Evolutionary conservation across 2,329 filamentous ascomycete species (phyloP).

Genomic region (Fusarium gaditjirri): DNA sequence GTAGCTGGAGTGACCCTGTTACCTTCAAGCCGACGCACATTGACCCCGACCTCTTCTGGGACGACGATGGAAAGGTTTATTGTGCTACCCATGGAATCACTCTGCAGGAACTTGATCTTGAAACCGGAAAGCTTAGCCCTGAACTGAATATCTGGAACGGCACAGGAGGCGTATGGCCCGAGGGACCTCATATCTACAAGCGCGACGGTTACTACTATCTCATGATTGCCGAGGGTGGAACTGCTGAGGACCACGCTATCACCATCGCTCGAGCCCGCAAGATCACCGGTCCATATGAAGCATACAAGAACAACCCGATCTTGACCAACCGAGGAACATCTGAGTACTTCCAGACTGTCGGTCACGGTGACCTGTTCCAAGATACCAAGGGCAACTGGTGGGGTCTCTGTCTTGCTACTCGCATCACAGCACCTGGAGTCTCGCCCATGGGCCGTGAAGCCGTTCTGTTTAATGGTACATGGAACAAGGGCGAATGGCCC

Average conservation of each 20-base stretch:
- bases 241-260: conserved; percentile 50
- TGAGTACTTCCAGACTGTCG: conserved; percentile 47
- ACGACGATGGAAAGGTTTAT: conserved; percentile 64
- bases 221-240: conserved; percentile 59
- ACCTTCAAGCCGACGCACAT: conserved; percentile 40
- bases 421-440: conserved; percentile 32
- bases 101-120: conserved; percentile 34
- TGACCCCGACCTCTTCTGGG: conserved; percentile 64
- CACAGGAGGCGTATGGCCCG: conserved; percentile 55
- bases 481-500: conserved; percentile 62
- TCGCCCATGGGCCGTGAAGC: conserved; percentile 60
- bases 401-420: conserved; percentile 53
- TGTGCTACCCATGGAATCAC: conserved; percentile 52
- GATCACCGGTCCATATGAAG: conserved; percentile 52
- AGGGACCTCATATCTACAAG: conserved; percentile 64
- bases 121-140: conserved; percentile 31
- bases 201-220: conserved; percentile 56
- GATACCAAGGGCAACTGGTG: conserved; percentile 57
- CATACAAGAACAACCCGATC: conserved; percentile 51
- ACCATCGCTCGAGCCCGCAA: conserved; percentile 50
- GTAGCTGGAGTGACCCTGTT: conserved; percentile 42
- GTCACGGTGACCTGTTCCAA: conserved; percentile 49
- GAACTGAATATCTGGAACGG: conserved; percentile 59
- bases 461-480: conserved; percentile 58
- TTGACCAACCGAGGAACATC: conserved; percentile 48